Evolutionary conservation across 2,329 filamentous ascomycete species (phyloP).

Genomic region (Aspergillus alliaceus): DNA sequence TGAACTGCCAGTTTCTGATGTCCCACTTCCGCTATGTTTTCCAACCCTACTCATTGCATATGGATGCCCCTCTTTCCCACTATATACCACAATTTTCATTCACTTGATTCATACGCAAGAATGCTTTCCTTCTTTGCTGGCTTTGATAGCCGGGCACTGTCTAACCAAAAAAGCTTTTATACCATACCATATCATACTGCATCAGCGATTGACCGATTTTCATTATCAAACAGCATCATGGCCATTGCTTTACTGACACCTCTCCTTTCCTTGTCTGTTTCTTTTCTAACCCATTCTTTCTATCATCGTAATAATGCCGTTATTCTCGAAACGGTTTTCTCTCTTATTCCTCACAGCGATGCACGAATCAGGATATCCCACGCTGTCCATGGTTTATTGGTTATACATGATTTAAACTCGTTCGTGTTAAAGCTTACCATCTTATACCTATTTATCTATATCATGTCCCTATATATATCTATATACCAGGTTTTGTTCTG

Average conservation of each 20-base stretch:
- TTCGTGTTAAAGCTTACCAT: background rate
- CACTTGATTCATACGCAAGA: background rate
- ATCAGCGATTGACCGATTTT: slow-evolving; percentile 13
- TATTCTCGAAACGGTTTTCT: background rate
- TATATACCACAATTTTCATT: background rate
- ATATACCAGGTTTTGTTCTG: background rate
- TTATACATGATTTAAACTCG: background rate
- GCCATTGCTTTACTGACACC: background rate
- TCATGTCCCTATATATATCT: background rate
- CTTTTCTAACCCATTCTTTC: slow-evolving; percentile 7
- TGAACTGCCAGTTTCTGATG: background rate
- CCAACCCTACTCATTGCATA: background rate
- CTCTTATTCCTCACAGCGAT: background rate
- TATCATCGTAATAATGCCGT: background rate
- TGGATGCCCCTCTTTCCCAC: background rate
- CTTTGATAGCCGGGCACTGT: slow-evolving; percentile 14
- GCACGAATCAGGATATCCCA: slow-evolving; percentile 1
- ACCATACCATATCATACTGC: slow-evolving; percentile 1
- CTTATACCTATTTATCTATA: background rate
- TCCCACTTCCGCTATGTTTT: background rate
- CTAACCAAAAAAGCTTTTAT: slow-evolving; percentile 8
- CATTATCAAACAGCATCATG: background rate
- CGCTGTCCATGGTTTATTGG: background rate
- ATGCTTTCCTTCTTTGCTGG: slow-evolving; percentile 6
- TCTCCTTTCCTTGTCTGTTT: background rate